phyloP scores from a whole-genome alignment of 495 filamentous ascomycete genomes.

The Lepraria neglecta region DNA sequence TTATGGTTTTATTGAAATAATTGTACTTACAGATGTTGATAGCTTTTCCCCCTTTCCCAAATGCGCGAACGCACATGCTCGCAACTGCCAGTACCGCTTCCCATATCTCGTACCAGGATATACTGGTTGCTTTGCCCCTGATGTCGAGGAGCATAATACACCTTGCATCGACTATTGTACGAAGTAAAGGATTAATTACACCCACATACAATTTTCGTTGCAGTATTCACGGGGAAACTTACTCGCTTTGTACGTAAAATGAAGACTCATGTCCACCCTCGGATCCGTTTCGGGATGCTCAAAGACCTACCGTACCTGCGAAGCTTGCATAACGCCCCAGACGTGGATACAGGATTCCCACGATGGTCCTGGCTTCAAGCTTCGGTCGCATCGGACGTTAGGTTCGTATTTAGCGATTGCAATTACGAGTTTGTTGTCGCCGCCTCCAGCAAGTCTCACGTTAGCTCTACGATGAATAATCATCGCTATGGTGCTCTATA shows the following conservation, averaged over 20 bases:
- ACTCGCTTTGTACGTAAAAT: background rate
- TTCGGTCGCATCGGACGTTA: slow-evolving; percentile 3
- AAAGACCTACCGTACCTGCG: background rate
- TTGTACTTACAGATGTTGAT: slow-evolving; percentile 2
- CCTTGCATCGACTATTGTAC: slow-evolving; percentile 10
- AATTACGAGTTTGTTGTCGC: slow-evolving; percentile 7
- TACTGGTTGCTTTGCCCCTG: slow-evolving; percentile 1
- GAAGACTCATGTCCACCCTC: background rate
- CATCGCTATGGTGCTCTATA: background rate
- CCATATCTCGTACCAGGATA: slow-evolving; percentile 18
- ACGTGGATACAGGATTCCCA: background rate
- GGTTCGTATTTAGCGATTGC: slow-evolving; percentile 1
- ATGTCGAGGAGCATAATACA: slow-evolving; percentile 3
- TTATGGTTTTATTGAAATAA: too few relatives aligned
- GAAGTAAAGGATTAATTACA: background rate
- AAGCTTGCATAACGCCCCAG: background rate
- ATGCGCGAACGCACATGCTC: background rate
- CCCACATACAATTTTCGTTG: background rate
- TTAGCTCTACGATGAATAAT: background rate
- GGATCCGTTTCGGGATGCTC: slow-evolving; percentile 2
- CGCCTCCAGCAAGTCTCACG: background rate
- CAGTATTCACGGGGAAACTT: background rate
- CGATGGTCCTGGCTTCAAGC: background rate
- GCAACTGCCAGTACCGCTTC: slow-evolving; percentile 1
- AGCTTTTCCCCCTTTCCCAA: slow-evolving; percentile 3